Base-by-base conservation (phyloP, 768 basidiomycete genomes). In the Termitomyces sp. region DNA sequence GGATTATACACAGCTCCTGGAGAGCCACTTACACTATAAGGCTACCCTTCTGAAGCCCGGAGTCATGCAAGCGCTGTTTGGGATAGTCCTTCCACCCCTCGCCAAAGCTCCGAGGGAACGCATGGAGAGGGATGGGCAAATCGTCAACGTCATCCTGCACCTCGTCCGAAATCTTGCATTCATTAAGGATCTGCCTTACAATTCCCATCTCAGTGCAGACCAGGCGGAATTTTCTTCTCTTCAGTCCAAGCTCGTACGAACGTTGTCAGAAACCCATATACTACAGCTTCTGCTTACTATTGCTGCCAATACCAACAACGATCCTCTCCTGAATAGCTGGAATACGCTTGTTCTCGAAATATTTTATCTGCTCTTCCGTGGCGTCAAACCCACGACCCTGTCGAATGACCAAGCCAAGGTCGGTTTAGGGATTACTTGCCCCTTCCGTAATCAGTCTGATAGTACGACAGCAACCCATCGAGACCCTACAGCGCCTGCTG, bases 341-440 rank as follows among this genome's bases (percentile, higher is more conserved):
- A 98, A 98, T 68, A 91, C 92, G 5, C 80, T 98, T 40, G 82
- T 93, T 6, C 83, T 98, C 39, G 97, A 99, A 73, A 95, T 95
- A 30, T 81, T 98, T 57, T 96, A 96, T 71, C 84, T 98, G 5
- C 75, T 97, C 9, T 93, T 92, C 71, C 83, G 95, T 33, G 89
- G 89, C 18, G 81, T 91, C 50, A 87, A 82, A 58, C 90, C 95
- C 3, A 61, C 64, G 2, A 78, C 82, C 0, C 69, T 88, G 60
- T 72, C 79, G 1, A 64, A 76, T 33, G 85, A 91, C 67, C 88
- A 89, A 69, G 72, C 76, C 42, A 86, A 89, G 77, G 90, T 90
- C 59, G 14, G 72, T 61, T n/a, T 56, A 39, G 24, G 24, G 8
- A 37, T 37, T 3, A 1, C 27, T 40, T 5, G 7, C 18, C 20